Evolutionary conservation across 768 basidiomycete genomes (phyloP), one percentile per base, ranked within the genome.

Genomic region (Dioszegia crocea): DNA sequence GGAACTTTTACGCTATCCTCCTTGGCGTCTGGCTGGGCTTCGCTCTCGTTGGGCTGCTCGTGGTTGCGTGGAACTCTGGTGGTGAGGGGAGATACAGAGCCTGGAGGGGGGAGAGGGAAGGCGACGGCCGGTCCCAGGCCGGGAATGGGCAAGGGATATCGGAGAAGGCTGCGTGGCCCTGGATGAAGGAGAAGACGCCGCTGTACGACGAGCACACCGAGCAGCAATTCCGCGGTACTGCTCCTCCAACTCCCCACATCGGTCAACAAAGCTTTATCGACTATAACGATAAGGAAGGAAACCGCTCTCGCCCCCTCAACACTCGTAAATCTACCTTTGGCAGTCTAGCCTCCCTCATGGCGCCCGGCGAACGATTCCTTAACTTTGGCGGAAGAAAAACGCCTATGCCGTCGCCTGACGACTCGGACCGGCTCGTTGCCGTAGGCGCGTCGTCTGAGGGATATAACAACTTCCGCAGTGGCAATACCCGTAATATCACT

Each of bases 1-100:
- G 88, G 31, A 74, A 90, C 60, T 88, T 91, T 81, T 96, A 94
- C 73, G 75, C 76, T 1, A 81, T 93, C 63, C 91, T 96, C 79
- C 81, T 94, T 64, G 86, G 79, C 0, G 79, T 97, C 1, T 98
- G 92, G 91, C 83, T 79, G 17, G 39, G 90, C 36, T 89, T 96
- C 44, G 85, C 91, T 27, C 68, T 94, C 58, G 87, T 93, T 83
- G 93, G 83, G 0, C 16, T 77, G 17, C 33, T 70, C 26, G 62
- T 74, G 0, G 66, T 76, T 0, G 19, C 66, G 12, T 76, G 76
- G 76, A 64, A 76, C 49, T 72, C 65, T 1, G 73, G 77, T 19
- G 66, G 63, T 12, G 47, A 56, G 24, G 68, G 68, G 27, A 43
- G 58, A 21, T 72, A 60, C 40, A 27, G 30, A 36, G 17, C 57